A percentile compares a stretch with the other conserved stretches of the same genome.
These are phyloP conservation scores for Clonostachys byssicola DNA, from an alignment of 2,329 filamentous ascomycete species.

Conservation along the genomic window DNA sequence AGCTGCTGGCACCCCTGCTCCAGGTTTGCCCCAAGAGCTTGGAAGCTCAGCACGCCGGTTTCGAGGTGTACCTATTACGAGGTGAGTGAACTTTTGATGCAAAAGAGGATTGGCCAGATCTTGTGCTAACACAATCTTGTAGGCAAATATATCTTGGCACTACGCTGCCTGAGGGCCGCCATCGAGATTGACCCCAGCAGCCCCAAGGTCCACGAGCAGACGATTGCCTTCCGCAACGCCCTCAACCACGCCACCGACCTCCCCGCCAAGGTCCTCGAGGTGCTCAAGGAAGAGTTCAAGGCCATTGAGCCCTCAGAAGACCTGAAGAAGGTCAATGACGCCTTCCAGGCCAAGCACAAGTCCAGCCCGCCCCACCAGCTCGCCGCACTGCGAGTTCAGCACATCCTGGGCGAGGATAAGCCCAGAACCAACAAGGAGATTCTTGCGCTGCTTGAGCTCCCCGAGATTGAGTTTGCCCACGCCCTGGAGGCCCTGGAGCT, in stretches of 20 bases:
- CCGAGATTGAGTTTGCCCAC: conserved; percentile 47
- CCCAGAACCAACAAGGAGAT: conserved; percentile 57
- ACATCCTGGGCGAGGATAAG: conserved; percentile 54
- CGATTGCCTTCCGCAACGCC: conserved; percentile 62
- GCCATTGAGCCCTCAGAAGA: conserved; percentile 52
- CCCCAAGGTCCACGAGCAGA: conserved; percentile 72
- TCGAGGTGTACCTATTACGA: conserved; percentile 82
- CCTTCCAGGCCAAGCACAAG: conserved; percentile 60
- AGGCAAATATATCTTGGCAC: conserved; percentile 85
- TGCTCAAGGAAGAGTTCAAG: conserved; percentile 66
- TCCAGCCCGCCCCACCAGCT: conserved; percentile 59
- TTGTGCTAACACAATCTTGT: conserved; percentile 1
- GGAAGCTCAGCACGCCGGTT: conserved; percentile 78
- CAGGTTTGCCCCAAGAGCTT: conserved; percentile 79
- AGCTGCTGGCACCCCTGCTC: conserved; percentile 77
- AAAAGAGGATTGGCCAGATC: background rate
- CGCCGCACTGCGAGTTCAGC: conserved; percentile 56
- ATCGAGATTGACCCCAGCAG: conserved; percentile 64
- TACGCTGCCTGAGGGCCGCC: conserved; percentile 79
- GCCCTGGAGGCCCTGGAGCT: conserved; percentile 41
- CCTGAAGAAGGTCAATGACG: conserved; percentile 61
- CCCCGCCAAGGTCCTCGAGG: conserved; percentile 60
- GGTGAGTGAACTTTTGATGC: conserved; percentile 51
- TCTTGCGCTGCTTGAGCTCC: conserved; percentile 48
- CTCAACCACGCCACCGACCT: conserved; percentile 54